Evolutionary conservation across 2,329 filamentous ascomycete species (phyloP).

Genomic region (Colletotrichum acutatum): DNA sequence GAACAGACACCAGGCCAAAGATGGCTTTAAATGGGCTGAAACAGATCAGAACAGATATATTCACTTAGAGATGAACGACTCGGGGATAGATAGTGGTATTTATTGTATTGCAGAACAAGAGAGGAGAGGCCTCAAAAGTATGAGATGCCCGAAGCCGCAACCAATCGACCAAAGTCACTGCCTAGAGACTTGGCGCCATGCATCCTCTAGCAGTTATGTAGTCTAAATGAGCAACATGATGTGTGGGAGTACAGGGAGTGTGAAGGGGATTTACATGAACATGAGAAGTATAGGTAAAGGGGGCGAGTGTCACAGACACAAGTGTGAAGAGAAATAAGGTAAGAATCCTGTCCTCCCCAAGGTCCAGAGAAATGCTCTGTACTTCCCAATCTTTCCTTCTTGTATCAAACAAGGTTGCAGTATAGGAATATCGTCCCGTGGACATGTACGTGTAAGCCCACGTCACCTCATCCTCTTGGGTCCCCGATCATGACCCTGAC

Average conservation of each 20-base stretch:
- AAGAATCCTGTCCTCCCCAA: not conserved
- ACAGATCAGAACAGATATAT: not conserved
- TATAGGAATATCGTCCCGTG: not conserved
- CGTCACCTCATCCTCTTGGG: slow-evolving; percentile 49
- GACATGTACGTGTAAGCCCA: not conserved
- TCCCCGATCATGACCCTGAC: slow-evolving; percentile 40
- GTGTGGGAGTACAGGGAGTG: not conserved
- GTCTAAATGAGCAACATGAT: not conserved
- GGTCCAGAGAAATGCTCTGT: not conserved
- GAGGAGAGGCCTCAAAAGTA: not conserved
- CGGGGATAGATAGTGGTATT: slow-evolving; percentile 1
- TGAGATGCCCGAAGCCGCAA: not conserved
- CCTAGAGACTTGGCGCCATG: not conserved
- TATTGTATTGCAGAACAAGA: not conserved
- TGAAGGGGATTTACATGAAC: not conserved
- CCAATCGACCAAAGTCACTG: not conserved
- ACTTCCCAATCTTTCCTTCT: not conserved
- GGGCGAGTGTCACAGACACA: slow-evolving; percentile 8
- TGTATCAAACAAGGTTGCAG: not conserved
- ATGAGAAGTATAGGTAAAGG: slow-evolving; percentile 3
- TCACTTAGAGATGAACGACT: not conserved
- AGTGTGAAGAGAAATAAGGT: not conserved
- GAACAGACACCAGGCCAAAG: not conserved
- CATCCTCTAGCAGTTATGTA: not conserved
- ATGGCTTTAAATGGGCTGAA: not conserved